Conservation (phyloP, 768 basidiomycete genomes). For the Lactarius sanguifluus region DNA sequence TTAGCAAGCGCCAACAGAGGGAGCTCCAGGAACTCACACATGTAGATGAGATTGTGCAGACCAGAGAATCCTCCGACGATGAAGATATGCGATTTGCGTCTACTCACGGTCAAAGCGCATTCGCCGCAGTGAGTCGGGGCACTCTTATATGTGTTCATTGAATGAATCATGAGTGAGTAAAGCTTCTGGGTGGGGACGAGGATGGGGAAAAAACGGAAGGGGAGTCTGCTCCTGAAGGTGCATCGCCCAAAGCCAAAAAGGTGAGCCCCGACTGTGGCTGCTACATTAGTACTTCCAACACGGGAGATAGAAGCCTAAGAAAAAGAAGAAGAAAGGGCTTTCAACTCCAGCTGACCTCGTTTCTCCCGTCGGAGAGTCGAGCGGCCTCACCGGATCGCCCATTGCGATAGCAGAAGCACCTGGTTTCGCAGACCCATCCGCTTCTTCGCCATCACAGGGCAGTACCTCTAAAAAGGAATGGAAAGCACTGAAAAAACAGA, state of each 20-base stretch:
- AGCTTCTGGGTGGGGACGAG: constrained; percentile 24
- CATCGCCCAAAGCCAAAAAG: constrained; percentile 30
- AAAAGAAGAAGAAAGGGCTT: constrained; percentile 41
- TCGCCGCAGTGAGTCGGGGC: constrained; percentile 27
- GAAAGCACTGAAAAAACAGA: constrained; percentile 59
- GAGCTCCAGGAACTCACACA: constrained; percentile 78
- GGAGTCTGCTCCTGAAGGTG: constrained; percentile 9
- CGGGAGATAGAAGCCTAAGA: constrained; percentile 37
- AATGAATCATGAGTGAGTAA: neutral
- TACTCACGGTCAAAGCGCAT: constrained; percentile 17
- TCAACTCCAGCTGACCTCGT: neutral
- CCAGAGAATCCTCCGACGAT: constrained; percentile 34
- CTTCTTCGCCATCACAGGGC: constrained; percentile 19
- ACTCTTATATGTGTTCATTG: constrained; percentile 2
- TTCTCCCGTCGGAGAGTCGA: constrained; percentile 12
- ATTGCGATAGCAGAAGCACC: constrained; percentile 9
- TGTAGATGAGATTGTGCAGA: constrained; percentile 43
- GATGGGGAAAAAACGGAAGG: constrained; percentile 12
- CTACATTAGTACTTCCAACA: neutral
- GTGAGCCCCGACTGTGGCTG: constrained; percentile 4
- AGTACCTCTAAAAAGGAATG: constrained; percentile 47
- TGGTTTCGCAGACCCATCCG: constrained; percentile 12
- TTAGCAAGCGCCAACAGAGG: constrained; percentile 85
- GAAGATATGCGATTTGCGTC: constrained; percentile 28
- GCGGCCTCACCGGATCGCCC: constrained; percentile 11